A percentile compares a stretch with the other conserved stretches of the same genome.
phyloP scores from a whole-genome alignment of 1,139 yeast genomes.

The Blastobotrys aristatus region DNA sequence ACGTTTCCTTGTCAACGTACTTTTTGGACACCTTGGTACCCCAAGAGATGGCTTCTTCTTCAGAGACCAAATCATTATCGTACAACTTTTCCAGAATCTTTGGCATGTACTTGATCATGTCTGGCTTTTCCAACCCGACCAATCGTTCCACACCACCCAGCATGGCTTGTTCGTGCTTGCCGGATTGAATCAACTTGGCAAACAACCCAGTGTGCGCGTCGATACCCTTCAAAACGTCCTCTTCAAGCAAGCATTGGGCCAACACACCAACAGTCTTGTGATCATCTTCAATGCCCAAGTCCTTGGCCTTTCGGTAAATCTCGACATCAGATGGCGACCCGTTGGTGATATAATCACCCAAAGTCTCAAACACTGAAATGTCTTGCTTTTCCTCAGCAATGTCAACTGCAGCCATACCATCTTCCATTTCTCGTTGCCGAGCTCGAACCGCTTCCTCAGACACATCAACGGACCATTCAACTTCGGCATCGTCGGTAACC shows the following conservation, averaged over 20 bases:
- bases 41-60: constrained; percentile 76
- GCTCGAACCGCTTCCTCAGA: constrained; percentile 94
- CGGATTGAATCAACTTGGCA: constrained; percentile 58
- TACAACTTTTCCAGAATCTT: constrained; percentile 76
- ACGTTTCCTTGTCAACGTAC: constrained; percentile 85
- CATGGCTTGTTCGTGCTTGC: constrained; percentile 73
- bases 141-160: constrained; percentile 95
- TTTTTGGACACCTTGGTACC: constrained; percentile 91
- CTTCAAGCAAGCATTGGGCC: constrained; percentile 85
- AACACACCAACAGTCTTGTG: constrained; percentile 84
- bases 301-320: constrained; percentile 82
- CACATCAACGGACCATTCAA: constrained; percentile 98
- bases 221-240: constrained; percentile 67
- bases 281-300: constrained; percentile 64
- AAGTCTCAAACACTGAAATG: constrained; percentile 51
- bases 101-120: constrained; percentile 69
- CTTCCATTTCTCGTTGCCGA: constrained; percentile 84
- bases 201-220: constrained; percentile 76
- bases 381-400: constrained; percentile 37
- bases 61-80: constrained; percentile 77
- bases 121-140: constrained; percentile 76
- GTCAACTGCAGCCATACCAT: constrained; percentile 39
- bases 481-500: constrained; percentile 58
- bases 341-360: constrained; percentile 85
- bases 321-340: constrained; percentile 81